A percentile compares a stretch with the other conserved stretches of the same genome.
Evolutionary conservation across 257 asterid species (phyloP).

Genomic region (Plantago elongata): DNA sequence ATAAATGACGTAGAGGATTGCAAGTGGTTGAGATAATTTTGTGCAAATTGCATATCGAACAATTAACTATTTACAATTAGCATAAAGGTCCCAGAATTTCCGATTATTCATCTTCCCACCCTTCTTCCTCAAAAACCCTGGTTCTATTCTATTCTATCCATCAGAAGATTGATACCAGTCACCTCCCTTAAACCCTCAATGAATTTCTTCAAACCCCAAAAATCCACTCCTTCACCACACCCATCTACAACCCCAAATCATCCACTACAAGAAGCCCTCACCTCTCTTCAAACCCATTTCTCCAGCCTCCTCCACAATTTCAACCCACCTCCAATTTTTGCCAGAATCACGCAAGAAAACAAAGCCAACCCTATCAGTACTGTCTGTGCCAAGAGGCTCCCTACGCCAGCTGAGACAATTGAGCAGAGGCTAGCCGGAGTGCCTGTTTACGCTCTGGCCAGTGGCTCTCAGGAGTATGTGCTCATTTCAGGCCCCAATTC

Average conservation of each 20-base stretch:
- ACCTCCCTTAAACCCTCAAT: too few species aligned
- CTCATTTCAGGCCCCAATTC: conserved; percentile 56
- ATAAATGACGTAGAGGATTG: too few species aligned
- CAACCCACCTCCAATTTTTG: conserved; percentile 31
- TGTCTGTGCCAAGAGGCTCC: conserved; percentile 11
- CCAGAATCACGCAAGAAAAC: conserved; percentile 37
- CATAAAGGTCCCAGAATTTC: too few species aligned
- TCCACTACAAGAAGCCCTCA: conserved; percentile 49
- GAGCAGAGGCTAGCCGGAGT: conserved; percentile 87
- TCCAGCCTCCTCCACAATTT: conserved; percentile 44
- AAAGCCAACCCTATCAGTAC: conserved; percentile 8
- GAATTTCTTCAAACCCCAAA: too few species aligned
- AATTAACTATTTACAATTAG: too few species aligned
- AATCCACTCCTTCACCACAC: conserved; percentile 24
- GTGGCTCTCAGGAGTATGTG: conserved; percentile 66
- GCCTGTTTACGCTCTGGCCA: conserved; percentile 78
- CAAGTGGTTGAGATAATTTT: too few species aligned
- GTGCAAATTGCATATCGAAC: too few species aligned
- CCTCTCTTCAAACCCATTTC: conserved; percentile 58
- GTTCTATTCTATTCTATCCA: too few species aligned
- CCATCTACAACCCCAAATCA: conserved; percentile 38
- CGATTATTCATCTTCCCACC: too few species aligned
- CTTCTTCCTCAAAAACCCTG: too few species aligned
- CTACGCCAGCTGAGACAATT: conserved; percentile 47
- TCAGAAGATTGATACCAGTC: too few species aligned